A percentile compares a stretch with the other conserved stretches of the same genome.
These are phyloP conservation scores for Podosphaera leucotricha DNA, from an alignment of 2,329 filamentous ascomycete genomes.

Conservation along the genomic window DNA sequence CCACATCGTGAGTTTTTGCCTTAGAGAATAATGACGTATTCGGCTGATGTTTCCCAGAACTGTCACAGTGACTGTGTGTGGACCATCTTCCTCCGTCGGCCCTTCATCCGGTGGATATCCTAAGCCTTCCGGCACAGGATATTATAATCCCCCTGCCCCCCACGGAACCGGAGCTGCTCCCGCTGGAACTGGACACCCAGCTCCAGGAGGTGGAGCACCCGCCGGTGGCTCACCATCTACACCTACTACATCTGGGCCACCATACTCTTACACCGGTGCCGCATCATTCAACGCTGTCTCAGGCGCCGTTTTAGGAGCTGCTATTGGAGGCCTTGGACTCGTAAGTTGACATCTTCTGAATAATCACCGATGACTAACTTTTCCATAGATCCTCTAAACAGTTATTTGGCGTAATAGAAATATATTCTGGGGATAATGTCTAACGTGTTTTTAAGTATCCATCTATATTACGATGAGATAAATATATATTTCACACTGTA, in stretches of 20 bases:
- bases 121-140: not conserved
- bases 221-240: not conserved
- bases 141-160: not conserved
- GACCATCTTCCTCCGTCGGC: conserved; percentile 1
- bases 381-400: too few species aligned
- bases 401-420: too few species aligned
- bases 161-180: conserved; percentile 4
- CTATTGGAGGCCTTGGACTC: conserved; percentile 14
- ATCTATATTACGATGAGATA: too few species aligned
- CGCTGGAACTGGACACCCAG: conserved; percentile 9
- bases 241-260: conserved; percentile 8
- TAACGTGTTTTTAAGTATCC: too few species aligned
- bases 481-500: too few species aligned
- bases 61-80: conserved; percentile 6
- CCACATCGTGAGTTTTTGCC: conserved; percentile 7
- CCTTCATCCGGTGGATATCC: conserved; percentile 6
- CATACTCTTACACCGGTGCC: conserved; percentile 12
- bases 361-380: too few species aligned
- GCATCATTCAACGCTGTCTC: conserved; percentile 12
- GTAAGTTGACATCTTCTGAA: too few species aligned
- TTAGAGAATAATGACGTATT: not conserved
- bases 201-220: not conserved
- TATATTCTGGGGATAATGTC: too few species aligned
- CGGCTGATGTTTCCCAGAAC: conserved; percentile 5
- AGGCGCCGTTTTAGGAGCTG: conserved; percentile 14